Evolutionary conservation across 331 rosid genomes (phyloP), one percentile per base, ranked within the genome.

Genomic region (Pyrus hybrid): DNA sequence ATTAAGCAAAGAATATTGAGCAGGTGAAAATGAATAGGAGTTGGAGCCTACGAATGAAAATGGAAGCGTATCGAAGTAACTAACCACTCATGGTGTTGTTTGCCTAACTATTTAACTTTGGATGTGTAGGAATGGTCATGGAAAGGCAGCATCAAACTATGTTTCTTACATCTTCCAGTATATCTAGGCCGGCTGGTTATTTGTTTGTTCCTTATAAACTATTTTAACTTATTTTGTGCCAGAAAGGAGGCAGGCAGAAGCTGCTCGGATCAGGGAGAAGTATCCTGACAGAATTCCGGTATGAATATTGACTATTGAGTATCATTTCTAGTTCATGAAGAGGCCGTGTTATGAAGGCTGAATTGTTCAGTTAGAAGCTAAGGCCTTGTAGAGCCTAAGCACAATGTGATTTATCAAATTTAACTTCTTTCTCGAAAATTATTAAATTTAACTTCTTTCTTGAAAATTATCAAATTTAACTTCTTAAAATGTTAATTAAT

Each of bases 181-280:
- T 60, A 71, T 76, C 51, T 23, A 47, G 7, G 14, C 43, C 11
- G 7, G 16, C 25, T 21, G 41, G n/a, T 22, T 76, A 45, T 33
- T 43, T 3, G n/a, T 23, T 49, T 54, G 16, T 26, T 13, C 47
- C 3, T 23, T 37, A 5, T 28, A 10, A 7, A 18, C 51, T 58
- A 23, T 29, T 53, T 23, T 51, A 14, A 67, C 49, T 58, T 2
- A 28, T 11, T 68, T 41, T 29, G 5, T 41, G 3, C 26, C 73
- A 85, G 88, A 81, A 41, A 72, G 88, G 81, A 85, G 88, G 84
- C 88, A 81, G 80, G 88, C 88, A 2, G 88, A 85, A 85, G 85
- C 88, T 70, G 81, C 86, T 68, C 85, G 88, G 49, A 85, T 85
- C 81, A 81, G 88, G 77, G 83, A 85, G 70, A 84, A 84, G 81